Base-by-base conservation (phyloP, 1,284 basidiomycete species). In the Meripilus lineatus region DNA sequence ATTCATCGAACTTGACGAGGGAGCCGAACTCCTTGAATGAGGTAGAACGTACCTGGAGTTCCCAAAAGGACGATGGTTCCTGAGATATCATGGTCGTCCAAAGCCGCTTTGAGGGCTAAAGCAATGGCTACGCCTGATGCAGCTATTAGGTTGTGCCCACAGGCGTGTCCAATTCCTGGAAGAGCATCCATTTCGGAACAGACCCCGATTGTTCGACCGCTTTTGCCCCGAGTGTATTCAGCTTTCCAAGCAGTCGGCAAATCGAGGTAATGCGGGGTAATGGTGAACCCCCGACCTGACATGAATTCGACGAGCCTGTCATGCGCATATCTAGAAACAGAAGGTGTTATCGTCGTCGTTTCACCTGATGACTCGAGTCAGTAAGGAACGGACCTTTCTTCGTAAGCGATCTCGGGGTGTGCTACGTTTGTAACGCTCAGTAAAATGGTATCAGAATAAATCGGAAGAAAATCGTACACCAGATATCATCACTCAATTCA, bases 81-180 rank as follows among this genome's bases (percentile, higher is more conserved):
- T 2, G 80, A 55, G 25, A 87, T 69, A 53, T 79, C 63, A 57
- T 83, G 77, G 45, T 75, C 69, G 58, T 79, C 65, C 55, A 93
- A 66, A 11, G 82, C 84, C 35, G 75, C 71, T 54, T 82, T 83
- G 42, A 89, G 68, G 7, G 81, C 83, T 37, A 93, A 61, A 11
- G 88, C 81, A 18, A 84, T 74, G 13, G 81, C 89, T 11, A 89
- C 77, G 24, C 89, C 90, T 40, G 79, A 75, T 49, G 87, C 79
- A 36, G 88, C 88, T 50, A 93, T 93, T 45, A 93, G 71, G 63
- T 91, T 92, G 61, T 93, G 89, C 0, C 89, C 89, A 56, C 89
- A 92, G 0, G 81, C 89, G 62, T 91, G 81, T 3, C 81, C 81
- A 42, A 83, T 68, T 22, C 70, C 66, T 18, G 71, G 73, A 3